Percentiles rank a stretch among this genome's conserved stretches.
These are phyloP conservation scores for Fusarium chlamydosporum DNA, from an alignment of 2,329 filamentous ascomycete species.

Conservation along the genomic window DNA sequence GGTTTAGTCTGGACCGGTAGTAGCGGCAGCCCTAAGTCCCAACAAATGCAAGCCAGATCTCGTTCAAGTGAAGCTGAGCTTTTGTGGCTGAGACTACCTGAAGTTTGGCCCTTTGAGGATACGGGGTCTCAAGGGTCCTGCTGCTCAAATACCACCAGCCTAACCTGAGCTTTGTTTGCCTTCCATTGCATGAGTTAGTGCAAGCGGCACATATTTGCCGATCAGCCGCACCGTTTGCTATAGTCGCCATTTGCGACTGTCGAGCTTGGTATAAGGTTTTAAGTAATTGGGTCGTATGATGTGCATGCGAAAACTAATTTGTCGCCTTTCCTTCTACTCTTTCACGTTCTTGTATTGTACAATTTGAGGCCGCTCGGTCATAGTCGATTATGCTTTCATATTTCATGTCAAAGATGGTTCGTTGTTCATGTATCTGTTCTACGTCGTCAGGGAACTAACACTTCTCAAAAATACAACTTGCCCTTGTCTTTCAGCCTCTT, in stretches of 20 bases:
- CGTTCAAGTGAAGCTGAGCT: conserved; percentile 6
- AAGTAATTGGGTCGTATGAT: too few species aligned
- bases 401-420: too few species aligned
- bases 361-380: too few species aligned
- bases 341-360: too few species aligned
- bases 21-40: conserved; percentile 1
- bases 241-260: background rate
- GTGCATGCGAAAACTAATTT: too few species aligned
- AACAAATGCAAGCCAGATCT: background rate
- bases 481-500: background rate
- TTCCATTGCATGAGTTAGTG: background rate
- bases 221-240: background rate
- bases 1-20: conserved; percentile 15
- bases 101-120: background rate
- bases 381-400: too few species aligned
- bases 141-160: background rate
- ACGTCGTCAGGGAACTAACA: too few species aligned
- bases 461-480: background rate
- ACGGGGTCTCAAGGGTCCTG: background rate
- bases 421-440: too few species aligned
- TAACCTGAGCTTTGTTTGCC: background rate
- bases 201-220: conserved; percentile 10
- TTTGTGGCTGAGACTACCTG: conserved; percentile 14
- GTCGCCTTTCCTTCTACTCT: too few species aligned
- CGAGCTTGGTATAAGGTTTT: too few species aligned